phyloP scores from a whole-genome alignment of 2,329 filamentous ascomycete genomes.

The Fusarium bulbicola region DNA sequence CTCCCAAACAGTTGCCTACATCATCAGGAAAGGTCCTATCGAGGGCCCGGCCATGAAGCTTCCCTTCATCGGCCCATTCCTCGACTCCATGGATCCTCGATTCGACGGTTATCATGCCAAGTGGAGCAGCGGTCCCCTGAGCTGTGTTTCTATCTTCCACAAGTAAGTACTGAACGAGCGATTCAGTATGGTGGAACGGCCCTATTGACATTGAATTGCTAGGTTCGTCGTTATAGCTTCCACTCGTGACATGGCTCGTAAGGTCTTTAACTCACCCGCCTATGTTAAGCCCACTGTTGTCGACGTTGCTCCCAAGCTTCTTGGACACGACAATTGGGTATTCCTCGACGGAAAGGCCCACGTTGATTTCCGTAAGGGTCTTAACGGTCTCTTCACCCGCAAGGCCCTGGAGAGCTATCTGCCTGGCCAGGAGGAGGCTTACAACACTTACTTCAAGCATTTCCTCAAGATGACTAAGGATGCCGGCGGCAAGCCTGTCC shows the following conservation, averaged over 20 bases:
- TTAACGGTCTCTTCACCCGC: slow-evolving; percentile 94
- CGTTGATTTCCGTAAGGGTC: slow-evolving; percentile 95
- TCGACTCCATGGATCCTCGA: slow-evolving; percentile 90
- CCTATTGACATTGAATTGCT: slow-evolving; percentile 10
- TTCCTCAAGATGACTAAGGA: slow-evolving; percentile 81
- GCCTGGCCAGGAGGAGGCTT: slow-evolving; percentile 91
- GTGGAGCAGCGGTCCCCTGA: slow-evolving; percentile 90
- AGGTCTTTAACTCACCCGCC: slow-evolving; percentile 92
- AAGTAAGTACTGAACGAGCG: slow-evolving; percentile 70
- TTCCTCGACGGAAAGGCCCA: slow-evolving; percentile 96
- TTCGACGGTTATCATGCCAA: slow-evolving; percentile 92
- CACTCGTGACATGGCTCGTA: slow-evolving; percentile 92
- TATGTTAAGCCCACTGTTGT: slow-evolving; percentile 98
- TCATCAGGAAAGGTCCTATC: slow-evolving; percentile 79
- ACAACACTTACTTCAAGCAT: slow-evolving; percentile 83
- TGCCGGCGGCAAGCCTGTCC: slow-evolving; percentile 75
- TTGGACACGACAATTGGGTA: slow-evolving; percentile 93
- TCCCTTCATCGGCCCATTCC: slow-evolving; percentile 94
- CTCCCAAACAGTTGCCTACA: slow-evolving; percentile 71
- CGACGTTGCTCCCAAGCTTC: slow-evolving; percentile 90
- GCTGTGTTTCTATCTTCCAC: slow-evolving; percentile 98
- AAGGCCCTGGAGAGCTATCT: slow-evolving; percentile 88
- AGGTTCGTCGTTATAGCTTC: slow-evolving; percentile 98
- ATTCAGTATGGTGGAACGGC: background rate
- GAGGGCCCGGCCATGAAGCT: slow-evolving; percentile 79